A percentile compares a stretch with the other conserved stretches of the same genome.
phyloP scores from a whole-genome alignment of 345 rosid genomes.

The Eucalyptus guilfoylei region DNA sequence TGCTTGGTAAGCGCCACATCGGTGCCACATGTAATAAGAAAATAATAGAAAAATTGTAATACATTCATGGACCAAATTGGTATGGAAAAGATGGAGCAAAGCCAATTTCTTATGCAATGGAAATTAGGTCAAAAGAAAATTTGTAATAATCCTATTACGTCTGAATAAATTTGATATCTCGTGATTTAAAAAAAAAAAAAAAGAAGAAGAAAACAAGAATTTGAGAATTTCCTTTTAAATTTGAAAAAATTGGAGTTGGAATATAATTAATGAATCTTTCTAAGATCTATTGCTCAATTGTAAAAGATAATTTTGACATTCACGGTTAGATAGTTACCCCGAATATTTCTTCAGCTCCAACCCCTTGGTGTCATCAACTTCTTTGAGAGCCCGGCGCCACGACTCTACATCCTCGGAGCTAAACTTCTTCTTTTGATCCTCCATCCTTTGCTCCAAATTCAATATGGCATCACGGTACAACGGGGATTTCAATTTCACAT shows the following conservation, averaged over 20 bases:
- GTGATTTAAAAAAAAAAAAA: too few relatives aligned
- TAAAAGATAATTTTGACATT: neutral
- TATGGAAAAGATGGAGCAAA: neutral
- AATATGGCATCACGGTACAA: too few relatives aligned
- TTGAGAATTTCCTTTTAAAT: too few relatives aligned
- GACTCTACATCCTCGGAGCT: too few relatives aligned
- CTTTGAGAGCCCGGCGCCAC: too few relatives aligned
- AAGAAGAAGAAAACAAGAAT: neutral
- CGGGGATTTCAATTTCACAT: neutral
- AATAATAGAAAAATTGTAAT: too few relatives aligned
- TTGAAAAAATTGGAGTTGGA: too few relatives aligned
- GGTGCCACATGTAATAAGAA: too few relatives aligned
- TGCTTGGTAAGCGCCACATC: too few relatives aligned
- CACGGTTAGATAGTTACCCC: neutral
- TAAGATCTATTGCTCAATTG: neutral
- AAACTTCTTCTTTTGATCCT: too few relatives aligned
- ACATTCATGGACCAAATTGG: neutral
- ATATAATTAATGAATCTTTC: too few relatives aligned
- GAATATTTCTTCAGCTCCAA: neutral
- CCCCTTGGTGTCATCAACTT: neutral
- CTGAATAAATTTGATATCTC: neutral
- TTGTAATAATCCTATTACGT: neutral
- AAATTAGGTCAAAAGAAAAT: neutral
- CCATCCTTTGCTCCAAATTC: too few relatives aligned
- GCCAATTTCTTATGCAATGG: neutral